Conservation (phyloP, 768 basidiomycete genomes). For the Mycena rebaudengoi region DNA sequence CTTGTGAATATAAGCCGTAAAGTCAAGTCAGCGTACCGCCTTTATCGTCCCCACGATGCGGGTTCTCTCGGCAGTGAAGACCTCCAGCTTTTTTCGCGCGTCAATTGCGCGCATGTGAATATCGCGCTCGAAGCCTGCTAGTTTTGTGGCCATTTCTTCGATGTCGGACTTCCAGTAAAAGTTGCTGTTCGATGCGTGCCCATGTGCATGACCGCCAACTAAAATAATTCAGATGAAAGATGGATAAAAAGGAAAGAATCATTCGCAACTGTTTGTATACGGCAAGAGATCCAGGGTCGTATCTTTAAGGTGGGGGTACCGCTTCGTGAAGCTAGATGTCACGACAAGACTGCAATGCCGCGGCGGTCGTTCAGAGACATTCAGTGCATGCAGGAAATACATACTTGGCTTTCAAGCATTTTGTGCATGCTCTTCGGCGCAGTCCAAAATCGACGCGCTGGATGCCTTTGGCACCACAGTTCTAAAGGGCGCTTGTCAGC, state of each 20-base stretch:
- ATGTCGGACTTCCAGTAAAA: slow-evolving; percentile 47
- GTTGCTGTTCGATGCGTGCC: slow-evolving; percentile 33
- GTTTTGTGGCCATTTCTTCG: slow-evolving; percentile 26
- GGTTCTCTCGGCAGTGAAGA: slow-evolving; percentile 30
- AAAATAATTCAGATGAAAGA: background rate
- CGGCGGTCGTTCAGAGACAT: background rate
- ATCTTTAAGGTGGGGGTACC: slow-evolving; percentile 37
- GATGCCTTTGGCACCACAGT: slow-evolving; percentile 22
- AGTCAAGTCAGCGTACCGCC: slow-evolving; percentile 6
- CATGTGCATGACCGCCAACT: slow-evolving; percentile 42
- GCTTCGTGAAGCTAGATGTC: slow-evolving; percentile 29
- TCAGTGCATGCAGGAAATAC: background rate
- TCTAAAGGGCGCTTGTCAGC: slow-evolving; percentile 10
- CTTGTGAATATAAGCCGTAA: background rate
- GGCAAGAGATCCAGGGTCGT: slow-evolving; percentile 38
- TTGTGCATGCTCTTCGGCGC: slow-evolving; percentile 22
- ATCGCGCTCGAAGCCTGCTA: slow-evolving; percentile 27
- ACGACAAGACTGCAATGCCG: slow-evolving; percentile 44
- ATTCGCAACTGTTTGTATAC: slow-evolving; percentile 41
- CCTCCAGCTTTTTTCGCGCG: slow-evolving; percentile 35
- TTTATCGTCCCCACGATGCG: slow-evolving; percentile 23
- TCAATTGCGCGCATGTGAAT: slow-evolving; percentile 27
- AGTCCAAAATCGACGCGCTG: slow-evolving; percentile 28
- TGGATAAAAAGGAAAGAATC: no score
- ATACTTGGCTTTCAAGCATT: slow-evolving; percentile 29